These are phyloP conservation scores for Phialophora expanda DNA, from an alignment of 2,329 filamentous ascomycete genomes.

Conservation along the genomic window DNA sequence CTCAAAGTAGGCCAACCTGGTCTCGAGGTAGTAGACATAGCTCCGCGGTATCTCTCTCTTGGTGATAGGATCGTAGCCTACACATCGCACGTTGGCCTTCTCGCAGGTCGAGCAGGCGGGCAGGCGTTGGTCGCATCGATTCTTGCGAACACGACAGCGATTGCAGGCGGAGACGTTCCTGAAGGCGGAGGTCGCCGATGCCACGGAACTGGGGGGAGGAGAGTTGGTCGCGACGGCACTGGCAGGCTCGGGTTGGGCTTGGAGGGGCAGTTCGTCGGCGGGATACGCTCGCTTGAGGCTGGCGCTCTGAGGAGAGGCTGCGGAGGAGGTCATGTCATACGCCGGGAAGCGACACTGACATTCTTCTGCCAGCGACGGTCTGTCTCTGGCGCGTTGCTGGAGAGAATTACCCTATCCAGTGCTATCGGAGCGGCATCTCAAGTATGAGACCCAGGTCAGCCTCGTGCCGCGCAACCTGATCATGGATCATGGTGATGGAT, in stretches of 20 bases:
- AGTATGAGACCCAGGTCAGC: slow-evolving; percentile 17
- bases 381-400: slow-evolving; percentile 1
- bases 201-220: slow-evolving; percentile 38
- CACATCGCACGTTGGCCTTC: slow-evolving; percentile 88
- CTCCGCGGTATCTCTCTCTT: slow-evolving; percentile 91
- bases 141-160: slow-evolving; percentile 88
- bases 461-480: slow-evolving; percentile 21
- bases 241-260: slow-evolving; percentile 21
- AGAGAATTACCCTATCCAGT: slow-evolving; percentile 16
- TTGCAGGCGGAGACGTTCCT: slow-evolving; percentile 94
- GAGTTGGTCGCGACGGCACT: slow-evolving; percentile 24
- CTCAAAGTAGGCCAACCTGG: slow-evolving; percentile 82
- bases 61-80: slow-evolving; percentile 94
- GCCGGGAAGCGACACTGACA: slow-evolving; percentile 32
- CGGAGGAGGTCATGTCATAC: slow-evolving; percentile 38
- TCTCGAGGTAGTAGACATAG: slow-evolving; percentile 95
- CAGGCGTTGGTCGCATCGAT: slow-evolving; percentile 89
- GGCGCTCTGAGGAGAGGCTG: slow-evolving; percentile 36
- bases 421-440: slow-evolving; percentile 7
- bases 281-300: slow-evolving; percentile 40
- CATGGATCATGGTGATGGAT: not conserved
- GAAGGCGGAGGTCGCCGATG: slow-evolving; percentile 58
- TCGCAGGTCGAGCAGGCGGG: slow-evolving; percentile 90
- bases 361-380: slow-evolving; percentile 31
- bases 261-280: slow-evolving; percentile 34